Conservation (phyloP, 176 grass and related monocot species). For the Raddia distichophylla region DNA sequence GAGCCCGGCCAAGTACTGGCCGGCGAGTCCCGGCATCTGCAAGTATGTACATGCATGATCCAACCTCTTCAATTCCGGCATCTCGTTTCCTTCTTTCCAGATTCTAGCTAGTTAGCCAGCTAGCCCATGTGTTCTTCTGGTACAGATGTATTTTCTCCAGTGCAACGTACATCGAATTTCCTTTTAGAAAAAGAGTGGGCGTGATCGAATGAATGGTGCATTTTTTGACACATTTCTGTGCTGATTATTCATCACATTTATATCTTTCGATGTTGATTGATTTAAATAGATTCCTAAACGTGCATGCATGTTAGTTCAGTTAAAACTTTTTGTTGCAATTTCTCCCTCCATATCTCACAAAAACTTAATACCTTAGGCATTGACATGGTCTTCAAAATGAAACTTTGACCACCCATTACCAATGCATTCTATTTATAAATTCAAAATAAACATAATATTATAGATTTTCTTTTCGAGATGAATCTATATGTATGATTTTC, state of each 20-base stretch:
- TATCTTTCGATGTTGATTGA: too few species aligned
- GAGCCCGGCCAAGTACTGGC: conserved; percentile 64
- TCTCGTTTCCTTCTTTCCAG: neutral
- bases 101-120: neutral
- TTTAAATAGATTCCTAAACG: too few species aligned
- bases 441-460: too few species aligned
- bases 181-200: neutral
- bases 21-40: conserved; percentile 49
- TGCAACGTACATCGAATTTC: neutral
- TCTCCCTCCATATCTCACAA: too few species aligned
- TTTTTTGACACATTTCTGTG: neutral
- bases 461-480: too few species aligned
- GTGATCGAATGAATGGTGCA: neutral
- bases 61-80: neutral
- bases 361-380: too few species aligned
- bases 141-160: conserved; percentile 21
- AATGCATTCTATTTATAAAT: too few species aligned
- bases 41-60: conserved; percentile 45
- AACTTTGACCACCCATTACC: too few species aligned
- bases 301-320: neutral
- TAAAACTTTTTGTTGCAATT: neutral
- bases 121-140: conserved; percentile 8
- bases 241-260: neutral
- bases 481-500: too few species aligned
- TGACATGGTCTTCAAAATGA: too few species aligned